Conservation (phyloP, 2,329 filamentous ascomycete species). For the Leptographium procerum region DNA sequence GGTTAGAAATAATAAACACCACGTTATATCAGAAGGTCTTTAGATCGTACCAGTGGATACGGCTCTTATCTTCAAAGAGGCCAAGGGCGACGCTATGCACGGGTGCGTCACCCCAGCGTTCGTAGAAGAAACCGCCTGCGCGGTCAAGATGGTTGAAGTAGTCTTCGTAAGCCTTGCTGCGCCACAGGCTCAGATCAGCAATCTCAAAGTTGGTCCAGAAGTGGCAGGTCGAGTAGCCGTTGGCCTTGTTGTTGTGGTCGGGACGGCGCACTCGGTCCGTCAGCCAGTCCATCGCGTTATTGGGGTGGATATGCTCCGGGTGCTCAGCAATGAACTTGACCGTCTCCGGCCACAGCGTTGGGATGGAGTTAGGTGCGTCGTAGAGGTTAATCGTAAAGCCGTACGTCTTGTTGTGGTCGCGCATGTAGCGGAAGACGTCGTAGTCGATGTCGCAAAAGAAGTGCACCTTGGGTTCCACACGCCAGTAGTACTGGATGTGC, state of each 20-base stretch:
- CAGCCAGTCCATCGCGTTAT: slow-evolving; percentile 82
- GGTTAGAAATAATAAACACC: neutral
- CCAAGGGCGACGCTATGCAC: slow-evolving; percentile 91
- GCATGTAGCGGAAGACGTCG: slow-evolving; percentile 96
- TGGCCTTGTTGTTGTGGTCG: slow-evolving; percentile 66
- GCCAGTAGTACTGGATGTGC: slow-evolving; percentile 88
- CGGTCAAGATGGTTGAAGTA: slow-evolving; percentile 94
- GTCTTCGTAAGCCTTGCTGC: slow-evolving; percentile 79
- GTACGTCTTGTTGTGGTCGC: slow-evolving; percentile 97
- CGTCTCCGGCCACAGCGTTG: slow-evolving; percentile 90
- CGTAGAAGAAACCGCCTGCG: slow-evolving; percentile 95
- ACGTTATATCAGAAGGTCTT: no score
- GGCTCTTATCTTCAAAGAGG: slow-evolving; percentile 79
- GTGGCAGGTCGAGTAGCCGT: slow-evolving; percentile 95
- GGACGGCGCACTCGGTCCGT: slow-evolving; percentile 67
- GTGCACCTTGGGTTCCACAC: slow-evolving; percentile 94
- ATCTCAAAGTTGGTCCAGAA: slow-evolving; percentile 99
- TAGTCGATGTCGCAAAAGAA: slow-evolving; percentile 99
- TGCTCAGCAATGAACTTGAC: slow-evolving; percentile 79
- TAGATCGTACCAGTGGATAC: slow-evolving; percentile 80
- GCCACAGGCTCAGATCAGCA: slow-evolving; percentile 84
- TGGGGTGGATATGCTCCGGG: slow-evolving; percentile 66
- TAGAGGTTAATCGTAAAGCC: slow-evolving; percentile 98
- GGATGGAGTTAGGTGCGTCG: slow-evolving; percentile 78
- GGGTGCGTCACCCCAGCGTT: slow-evolving; percentile 80